Conservation (phyloP, 306 rosid genomes). For the Vigna reflexopilosa region DNA sequence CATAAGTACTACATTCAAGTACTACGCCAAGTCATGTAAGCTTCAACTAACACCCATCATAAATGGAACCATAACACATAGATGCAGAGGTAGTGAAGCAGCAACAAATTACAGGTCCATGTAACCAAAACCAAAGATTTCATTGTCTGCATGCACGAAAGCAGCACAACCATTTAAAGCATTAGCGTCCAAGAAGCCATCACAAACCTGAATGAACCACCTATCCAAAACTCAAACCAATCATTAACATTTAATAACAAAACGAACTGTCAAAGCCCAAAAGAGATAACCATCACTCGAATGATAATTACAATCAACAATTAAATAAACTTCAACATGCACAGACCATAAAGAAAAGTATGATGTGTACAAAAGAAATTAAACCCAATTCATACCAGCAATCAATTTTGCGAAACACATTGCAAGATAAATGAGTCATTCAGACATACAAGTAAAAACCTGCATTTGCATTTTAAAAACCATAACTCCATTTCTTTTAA, state of each 20-base stretch:
- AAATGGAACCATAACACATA: slow-evolving; percentile 57
- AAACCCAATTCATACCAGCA: slow-evolving; percentile 7
- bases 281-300: slow-evolving; percentile 3
- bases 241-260: slow-evolving; percentile 49
- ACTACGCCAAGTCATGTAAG: slow-evolving; percentile 51
- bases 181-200: slow-evolving; percentile 85
- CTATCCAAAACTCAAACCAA: slow-evolving; percentile 65
- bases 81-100: slow-evolving; percentile 78
- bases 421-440: neutral
- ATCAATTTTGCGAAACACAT: neutral
- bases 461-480: neutral
- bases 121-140: slow-evolving; percentile 78
- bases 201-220: slow-evolving; percentile 81
- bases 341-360: neutral
- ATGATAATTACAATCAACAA: slow-evolving; percentile 32
- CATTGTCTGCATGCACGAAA: slow-evolving; percentile 84
- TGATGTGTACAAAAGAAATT: neutral
- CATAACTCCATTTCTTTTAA: neutral
- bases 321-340: slow-evolving; percentile 9
- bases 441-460: neutral
- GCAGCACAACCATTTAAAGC: slow-evolving; percentile 87
- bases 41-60: slow-evolving; percentile 55
- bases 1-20: slow-evolving; percentile 59
- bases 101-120: slow-evolving; percentile 84
- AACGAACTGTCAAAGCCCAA: slow-evolving; percentile 34